Evolutionary conservation across 73 alveolate genomes (phyloP).

Genomic region (Paramecium sonneborni): DNA sequence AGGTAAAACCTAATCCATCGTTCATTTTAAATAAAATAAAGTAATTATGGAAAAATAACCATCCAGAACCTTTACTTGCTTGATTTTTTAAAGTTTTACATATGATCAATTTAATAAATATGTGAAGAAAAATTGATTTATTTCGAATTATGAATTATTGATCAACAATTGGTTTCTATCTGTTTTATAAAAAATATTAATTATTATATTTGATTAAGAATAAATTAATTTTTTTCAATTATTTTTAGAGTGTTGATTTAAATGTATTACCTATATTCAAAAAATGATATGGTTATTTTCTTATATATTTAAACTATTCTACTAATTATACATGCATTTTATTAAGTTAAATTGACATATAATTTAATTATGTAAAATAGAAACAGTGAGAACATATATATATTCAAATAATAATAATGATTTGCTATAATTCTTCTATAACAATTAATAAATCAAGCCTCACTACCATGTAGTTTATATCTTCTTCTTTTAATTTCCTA

Average conservation of each 20-base stretch:
- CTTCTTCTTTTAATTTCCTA: slow-evolving; percentile 24
- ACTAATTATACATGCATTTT: background rate
- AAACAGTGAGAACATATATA: background rate
- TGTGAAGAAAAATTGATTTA: background rate
- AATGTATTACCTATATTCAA: background rate
- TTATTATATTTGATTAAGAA: background rate
- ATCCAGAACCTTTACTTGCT: background rate
- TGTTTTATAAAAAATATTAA: background rate
- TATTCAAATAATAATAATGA: background rate
- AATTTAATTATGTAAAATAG: background rate
- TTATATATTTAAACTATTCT: background rate
- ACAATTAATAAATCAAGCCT: background rate
- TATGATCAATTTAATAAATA: background rate
- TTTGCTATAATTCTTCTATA: background rate
- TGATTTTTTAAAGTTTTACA: background rate
- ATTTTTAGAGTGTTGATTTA: background rate
- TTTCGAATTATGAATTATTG: background rate
- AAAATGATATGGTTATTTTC: too few relatives aligned
- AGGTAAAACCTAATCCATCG: background rate
- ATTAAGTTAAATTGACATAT: background rate
- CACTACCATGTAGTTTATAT: background rate
- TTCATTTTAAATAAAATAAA: background rate
- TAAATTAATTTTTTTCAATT: background rate
- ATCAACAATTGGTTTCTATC: background rate
- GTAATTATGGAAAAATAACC: background rate